These are phyloP conservation scores for Cladosporium oxysporum DNA, from an alignment of 2,329 filamentous ascomycete species.

Conservation along the genomic window DNA sequence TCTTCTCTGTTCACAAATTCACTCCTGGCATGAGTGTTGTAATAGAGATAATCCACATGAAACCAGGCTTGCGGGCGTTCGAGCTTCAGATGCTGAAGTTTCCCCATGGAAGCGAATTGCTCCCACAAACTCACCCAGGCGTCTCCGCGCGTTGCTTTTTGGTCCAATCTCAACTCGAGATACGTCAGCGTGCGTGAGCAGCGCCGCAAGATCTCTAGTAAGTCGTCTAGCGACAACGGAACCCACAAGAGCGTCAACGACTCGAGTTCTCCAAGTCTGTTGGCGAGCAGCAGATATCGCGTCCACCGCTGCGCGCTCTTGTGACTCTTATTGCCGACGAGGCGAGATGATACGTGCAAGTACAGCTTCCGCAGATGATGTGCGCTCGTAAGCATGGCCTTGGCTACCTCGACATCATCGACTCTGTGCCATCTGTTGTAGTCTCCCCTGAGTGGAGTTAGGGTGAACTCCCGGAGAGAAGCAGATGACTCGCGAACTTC, in stretches of 20 bases:
- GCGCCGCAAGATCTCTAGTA: background rate
- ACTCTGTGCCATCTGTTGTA: background rate
- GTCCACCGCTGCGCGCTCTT: background rate
- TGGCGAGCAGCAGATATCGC: background rate
- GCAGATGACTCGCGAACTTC: background rate
- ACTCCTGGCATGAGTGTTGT: background rate
- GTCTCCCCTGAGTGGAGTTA: background rate
- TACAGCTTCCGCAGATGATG: background rate
- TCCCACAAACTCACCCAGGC: background rate
- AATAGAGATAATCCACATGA: background rate
- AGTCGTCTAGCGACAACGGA: background rate
- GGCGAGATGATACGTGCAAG: background rate
- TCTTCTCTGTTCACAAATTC: background rate
- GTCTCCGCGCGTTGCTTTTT: background rate
- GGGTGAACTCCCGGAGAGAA: background rate
- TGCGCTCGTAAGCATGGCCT: background rate
- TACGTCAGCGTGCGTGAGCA: background rate
- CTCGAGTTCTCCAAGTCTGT: background rate
- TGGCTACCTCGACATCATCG: background rate
- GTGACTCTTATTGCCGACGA: background rate
- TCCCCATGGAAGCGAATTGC: background rate
- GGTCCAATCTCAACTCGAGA: background rate
- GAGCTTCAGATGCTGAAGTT: background rate
- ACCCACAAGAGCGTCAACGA: background rate
- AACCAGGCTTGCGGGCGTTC: background rate